These are phyloP conservation scores for Saururus chinensis DNA, from an alignment of 164 flowering plant species.

Conservation along the genomic window DNA sequence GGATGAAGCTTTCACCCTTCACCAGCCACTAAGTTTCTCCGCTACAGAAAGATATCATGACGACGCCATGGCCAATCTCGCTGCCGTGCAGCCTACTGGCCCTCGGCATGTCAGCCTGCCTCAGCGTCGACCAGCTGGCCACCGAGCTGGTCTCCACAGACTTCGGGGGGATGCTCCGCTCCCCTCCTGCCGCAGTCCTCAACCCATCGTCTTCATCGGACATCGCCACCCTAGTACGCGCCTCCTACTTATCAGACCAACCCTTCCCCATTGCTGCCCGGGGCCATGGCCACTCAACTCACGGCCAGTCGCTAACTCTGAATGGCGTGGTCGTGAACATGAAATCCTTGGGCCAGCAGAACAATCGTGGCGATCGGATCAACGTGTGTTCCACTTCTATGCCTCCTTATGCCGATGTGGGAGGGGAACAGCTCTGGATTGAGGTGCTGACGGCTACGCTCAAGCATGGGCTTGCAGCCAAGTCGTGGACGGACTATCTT, in stretches of 20 bases:
- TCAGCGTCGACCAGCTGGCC: too few relatives aligned
- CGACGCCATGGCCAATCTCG: too few relatives aligned
- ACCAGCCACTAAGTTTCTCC: too few relatives aligned
- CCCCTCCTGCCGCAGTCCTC: constrained; percentile 54
- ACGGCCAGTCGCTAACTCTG: constrained; percentile 67
- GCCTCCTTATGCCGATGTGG: too few relatives aligned
- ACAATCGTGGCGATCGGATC: too few relatives aligned
- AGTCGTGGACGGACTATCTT: constrained; percentile 85
- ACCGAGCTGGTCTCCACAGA: too few relatives aligned
- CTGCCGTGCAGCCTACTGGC: too few relatives aligned
- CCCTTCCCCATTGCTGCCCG: constrained; percentile 51
- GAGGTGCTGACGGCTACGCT: constrained; percentile 49
- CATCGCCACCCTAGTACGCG: constrained; percentile 32
- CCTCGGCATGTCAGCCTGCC: too few relatives aligned
- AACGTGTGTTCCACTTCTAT: too few relatives aligned
- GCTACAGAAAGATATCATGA: too few relatives aligned
- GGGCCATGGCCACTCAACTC: constrained; percentile 65
- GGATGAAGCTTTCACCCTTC: too few relatives aligned
- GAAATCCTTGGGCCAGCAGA: too few relatives aligned
- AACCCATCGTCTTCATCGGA: constrained; percentile 44
- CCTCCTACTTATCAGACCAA: constrained; percentile 5
- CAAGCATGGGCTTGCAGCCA: constrained; percentile 61
- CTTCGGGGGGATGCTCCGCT: constrained; percentile 33
- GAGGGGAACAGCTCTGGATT: constrained; percentile 66
- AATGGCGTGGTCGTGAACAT: constrained; percentile 69